Evolutionary conservation across 305 asterid species (phyloP).

Genomic region (Ajuga reptans): DNA sequence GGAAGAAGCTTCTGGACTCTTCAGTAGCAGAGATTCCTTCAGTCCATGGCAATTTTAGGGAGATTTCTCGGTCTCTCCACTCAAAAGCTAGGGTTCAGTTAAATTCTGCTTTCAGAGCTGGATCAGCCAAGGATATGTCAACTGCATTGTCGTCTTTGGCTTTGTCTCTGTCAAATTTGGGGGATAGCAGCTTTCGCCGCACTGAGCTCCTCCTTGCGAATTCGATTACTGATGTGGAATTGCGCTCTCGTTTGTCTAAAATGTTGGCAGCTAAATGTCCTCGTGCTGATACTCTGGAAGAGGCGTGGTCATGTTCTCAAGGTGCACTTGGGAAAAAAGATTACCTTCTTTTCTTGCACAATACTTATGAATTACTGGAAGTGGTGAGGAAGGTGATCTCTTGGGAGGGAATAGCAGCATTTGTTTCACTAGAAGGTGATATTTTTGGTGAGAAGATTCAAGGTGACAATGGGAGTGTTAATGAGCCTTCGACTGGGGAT

Average conservation of each 20-base stretch:
- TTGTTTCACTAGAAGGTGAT: conserved; percentile 54
- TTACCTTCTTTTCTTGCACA: conserved; percentile 39
- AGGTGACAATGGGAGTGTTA: conserved; percentile 29
- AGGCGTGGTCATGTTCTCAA: conserved; percentile 26
- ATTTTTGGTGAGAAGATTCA: conserved; percentile 21
- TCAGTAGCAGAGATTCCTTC: conserved; percentile 54
- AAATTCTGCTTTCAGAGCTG: conserved; percentile 60
- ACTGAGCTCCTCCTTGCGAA: conserved; percentile 31
- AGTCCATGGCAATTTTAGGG: conserved; percentile 62
- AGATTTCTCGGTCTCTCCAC: conserved; percentile 44
- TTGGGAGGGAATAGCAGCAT: conserved; percentile 67
- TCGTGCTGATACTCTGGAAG: conserved; percentile 27
- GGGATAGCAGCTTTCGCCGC: conserved; percentile 44
- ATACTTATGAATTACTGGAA: conserved; percentile 35
- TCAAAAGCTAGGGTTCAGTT: conserved; percentile 55
- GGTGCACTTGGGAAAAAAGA: conserved; percentile 35
- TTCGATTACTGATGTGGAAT: conserved; percentile 24
- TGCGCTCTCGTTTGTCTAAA: conserved; percentile 26
- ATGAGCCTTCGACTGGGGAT: conserved; percentile 27
- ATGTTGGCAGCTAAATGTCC: conserved; percentile 30
- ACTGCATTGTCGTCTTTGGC: conserved; percentile 46
- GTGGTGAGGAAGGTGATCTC: conserved; percentile 50
- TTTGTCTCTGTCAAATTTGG: conserved; percentile 43
- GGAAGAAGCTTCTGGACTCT: conserved; percentile 28
- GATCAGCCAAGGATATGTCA: conserved; percentile 40